Evolutionary conservation across 2,329 filamentous ascomycete species (phyloP).

Genomic region (Hypoxylon sp.): DNA sequence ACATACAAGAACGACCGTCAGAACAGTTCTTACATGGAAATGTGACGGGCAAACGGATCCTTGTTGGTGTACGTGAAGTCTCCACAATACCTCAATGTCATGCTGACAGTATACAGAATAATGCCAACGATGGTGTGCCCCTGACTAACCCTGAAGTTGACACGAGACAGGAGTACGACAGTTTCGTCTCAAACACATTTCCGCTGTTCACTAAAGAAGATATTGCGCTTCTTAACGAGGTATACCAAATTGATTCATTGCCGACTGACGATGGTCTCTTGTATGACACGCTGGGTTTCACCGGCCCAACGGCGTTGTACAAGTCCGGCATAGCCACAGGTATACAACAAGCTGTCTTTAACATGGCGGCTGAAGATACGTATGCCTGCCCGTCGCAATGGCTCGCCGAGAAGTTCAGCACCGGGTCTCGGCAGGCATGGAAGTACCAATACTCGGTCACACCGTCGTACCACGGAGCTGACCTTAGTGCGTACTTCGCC

Average conservation of each 20-base stretch:
- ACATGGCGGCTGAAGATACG: slow-evolving; percentile 65
- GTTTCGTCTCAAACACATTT: slow-evolving; percentile 50
- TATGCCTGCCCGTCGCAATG: slow-evolving; percentile 67
- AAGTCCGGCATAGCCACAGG: slow-evolving; percentile 62
- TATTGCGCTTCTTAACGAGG: slow-evolving; percentile 30
- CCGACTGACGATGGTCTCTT: slow-evolving; percentile 37
- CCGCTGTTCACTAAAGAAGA: slow-evolving; percentile 46
- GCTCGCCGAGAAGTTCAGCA: slow-evolving; percentile 62
- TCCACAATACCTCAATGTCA: neutral
- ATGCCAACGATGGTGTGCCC: slow-evolving; percentile 55
- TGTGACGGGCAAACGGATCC: slow-evolving; percentile 47
- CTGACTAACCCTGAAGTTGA: slow-evolving; percentile 52
- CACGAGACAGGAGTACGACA: slow-evolving; percentile 46
- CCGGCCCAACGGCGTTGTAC: slow-evolving; percentile 61
- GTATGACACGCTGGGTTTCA: slow-evolving; percentile 58
- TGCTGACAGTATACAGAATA: slow-evolving; percentile 50
- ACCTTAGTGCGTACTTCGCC: slow-evolving; percentile 56
- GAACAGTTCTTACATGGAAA: slow-evolving; percentile 35
- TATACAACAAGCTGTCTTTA: slow-evolving; percentile 64
- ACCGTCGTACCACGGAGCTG: slow-evolving; percentile 55
- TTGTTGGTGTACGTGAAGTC: slow-evolving; percentile 44
- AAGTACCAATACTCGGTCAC: slow-evolving; percentile 61
- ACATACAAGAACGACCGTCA: slow-evolving; percentile 48
- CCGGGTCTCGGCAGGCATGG: slow-evolving; percentile 54
- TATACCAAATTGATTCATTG: slow-evolving; percentile 45